Evolutionary conservation across 176 grass and related monocot species (phyloP), one percentile per base, ranked within the genome.

Genomic region (Oryza australiensis): DNA sequence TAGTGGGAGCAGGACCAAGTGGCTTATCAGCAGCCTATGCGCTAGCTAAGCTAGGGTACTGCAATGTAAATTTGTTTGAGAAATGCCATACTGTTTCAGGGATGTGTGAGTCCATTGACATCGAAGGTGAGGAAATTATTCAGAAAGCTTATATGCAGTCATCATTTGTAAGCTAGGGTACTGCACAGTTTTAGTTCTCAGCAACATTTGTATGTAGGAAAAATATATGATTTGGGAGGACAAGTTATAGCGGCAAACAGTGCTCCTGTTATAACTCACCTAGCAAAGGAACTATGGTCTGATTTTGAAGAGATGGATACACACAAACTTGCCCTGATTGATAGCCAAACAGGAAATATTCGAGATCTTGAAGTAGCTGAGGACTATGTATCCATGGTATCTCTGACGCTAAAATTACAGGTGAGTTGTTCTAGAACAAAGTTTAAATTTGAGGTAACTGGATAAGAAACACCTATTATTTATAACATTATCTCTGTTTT

Each of bases 221-320:
- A 30, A 43, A 86, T 55, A 30, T 94, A 94, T 83, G 91, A 94
- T 80, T 67, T 94, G 83, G 91, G 91, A 70, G 91, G 91, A 62
- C 91, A 94, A 77, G 91, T 94, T 76, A 94, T 88, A 86, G 91
- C 91, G 49, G 91, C 91, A 94, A 94, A 94, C 66, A 94, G 88
- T 86, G 91, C 91, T 14, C 91, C 91, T 83, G 79, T 72, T 80
- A 90, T 94, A 86, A 86, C 91, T 72, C 91, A 90, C 60, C 71
- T 94, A 70, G 91, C 91, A 73, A 94, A 94, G 75, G 91, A 88
- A 87, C 74, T 94, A 68, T 82, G 85, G 49, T 80, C 85, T 79
- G 91, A 93, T 88, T 94, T 94, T 8, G 91, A 94, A 80, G 91
- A 86, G 60, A 88, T 94, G 91, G 88, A 88, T 79, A 86, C 88